These are phyloP conservation scores for Colletotrichum camelliae DNA, from an alignment of 2,329 filamentous ascomycete species.

Conservation along the genomic window DNA sequence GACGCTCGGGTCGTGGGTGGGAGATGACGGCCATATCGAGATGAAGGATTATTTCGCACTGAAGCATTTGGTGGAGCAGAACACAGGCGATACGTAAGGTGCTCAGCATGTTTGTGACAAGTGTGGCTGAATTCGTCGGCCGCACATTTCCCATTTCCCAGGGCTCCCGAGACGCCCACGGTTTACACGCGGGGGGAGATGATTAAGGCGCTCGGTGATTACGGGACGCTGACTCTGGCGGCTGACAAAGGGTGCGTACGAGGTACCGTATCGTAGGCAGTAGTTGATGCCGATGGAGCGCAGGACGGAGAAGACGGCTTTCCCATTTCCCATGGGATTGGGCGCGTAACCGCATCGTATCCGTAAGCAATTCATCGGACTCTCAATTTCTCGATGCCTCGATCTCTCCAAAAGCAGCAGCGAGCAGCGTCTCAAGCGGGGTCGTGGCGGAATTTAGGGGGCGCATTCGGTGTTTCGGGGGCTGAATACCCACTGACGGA, in stretches of 20 bases:
- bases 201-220: not conserved
- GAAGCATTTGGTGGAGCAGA: not conserved
- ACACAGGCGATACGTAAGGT: not conserved
- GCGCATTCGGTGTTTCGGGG: not conserved
- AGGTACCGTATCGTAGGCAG: not conserved
- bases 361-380: not conserved
- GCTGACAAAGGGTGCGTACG: slow-evolving; percentile 4
- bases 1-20: slow-evolving; percentile 1
- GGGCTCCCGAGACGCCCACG: not conserved
- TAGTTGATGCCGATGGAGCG: not conserved
- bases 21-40: not conserved
- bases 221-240: not conserved
- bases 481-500: not conserved
- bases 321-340: not conserved
- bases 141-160: not conserved
- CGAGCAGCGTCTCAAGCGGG: not conserved
- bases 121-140: not conserved
- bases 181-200: not conserved
- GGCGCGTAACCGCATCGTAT: not conserved
- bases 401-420: not conserved
- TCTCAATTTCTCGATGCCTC: not conserved
- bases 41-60: not conserved
- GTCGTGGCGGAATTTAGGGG: slow-evolving; percentile 1
- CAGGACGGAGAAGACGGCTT: not conserved
- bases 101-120: not conserved